Conservation (phyloP, 495 filamentous ascomycete species). For the Monascus purpureus region DNA sequence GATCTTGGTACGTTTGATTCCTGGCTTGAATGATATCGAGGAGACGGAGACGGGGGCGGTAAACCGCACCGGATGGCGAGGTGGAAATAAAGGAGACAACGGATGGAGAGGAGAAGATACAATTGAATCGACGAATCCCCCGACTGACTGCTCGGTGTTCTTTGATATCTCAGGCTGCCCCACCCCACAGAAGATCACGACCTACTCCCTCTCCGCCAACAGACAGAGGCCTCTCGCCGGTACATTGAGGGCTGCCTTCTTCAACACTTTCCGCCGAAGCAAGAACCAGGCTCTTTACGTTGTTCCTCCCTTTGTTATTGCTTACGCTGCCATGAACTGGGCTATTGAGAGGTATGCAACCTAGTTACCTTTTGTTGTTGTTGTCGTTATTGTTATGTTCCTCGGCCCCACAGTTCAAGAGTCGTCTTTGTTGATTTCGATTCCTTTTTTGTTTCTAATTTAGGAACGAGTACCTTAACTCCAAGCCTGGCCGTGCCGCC, state of each 20-base stretch:
- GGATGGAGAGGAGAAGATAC: no score
- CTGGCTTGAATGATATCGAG: not conserved
- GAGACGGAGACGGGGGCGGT: not conserved
- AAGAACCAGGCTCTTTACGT: constrained; percentile 65
- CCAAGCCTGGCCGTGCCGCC: constrained; percentile 62
- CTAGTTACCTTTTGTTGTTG: constrained; percentile 1
- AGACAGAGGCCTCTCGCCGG: constrained; percentile 52
- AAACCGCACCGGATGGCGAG: not conserved
- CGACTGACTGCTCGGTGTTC: no score
- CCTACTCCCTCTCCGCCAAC: constrained; percentile 49
- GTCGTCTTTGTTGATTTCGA: not conserved
- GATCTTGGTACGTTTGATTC: constrained; percentile 52
- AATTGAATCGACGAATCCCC: no score
- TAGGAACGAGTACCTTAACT: constrained; percentile 88
- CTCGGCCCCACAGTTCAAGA: not conserved
- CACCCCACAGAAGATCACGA: constrained; percentile 47
- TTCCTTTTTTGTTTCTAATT: not conserved
- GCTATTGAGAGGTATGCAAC: constrained; percentile 61
- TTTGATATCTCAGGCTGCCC: constrained; percentile 31
- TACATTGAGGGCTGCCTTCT: constrained; percentile 45
- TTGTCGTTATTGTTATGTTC: constrained; percentile 2
- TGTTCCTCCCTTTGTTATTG: constrained; percentile 59
- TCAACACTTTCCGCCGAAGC: constrained; percentile 46
- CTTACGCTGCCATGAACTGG: constrained; percentile 74
- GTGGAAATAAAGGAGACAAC: no score